Percentiles rank a stretch among this genome's conserved stretches.
These are phyloP conservation scores for Drosera capensis DNA, from an alignment of 148 eudicot genomes.

Conservation along the genomic window DNA sequence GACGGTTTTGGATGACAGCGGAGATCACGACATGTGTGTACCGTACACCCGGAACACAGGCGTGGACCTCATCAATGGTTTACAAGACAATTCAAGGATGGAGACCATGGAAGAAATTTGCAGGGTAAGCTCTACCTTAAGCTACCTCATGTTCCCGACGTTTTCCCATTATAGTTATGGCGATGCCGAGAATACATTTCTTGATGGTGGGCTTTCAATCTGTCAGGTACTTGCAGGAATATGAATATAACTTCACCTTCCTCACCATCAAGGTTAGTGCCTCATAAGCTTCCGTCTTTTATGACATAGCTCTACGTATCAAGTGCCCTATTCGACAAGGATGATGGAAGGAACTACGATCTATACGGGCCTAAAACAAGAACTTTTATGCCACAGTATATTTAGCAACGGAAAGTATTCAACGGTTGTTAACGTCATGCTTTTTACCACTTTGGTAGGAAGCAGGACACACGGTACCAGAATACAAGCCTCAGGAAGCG, in stretches of 20 bases:
- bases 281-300: too few species aligned
- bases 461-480: too few species aligned
- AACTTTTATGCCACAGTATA: too few species aligned
- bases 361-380: too few species aligned
- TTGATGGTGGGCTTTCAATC: not conserved
- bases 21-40: slow-evolving; percentile 25
- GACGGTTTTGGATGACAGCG: slow-evolving; percentile 6
- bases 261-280: slow-evolving; percentile 22
- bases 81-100: slow-evolving; percentile 17
- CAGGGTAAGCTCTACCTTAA: slow-evolving; percentile 11
- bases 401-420: too few species aligned
- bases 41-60: slow-evolving; percentile 18
- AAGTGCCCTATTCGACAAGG: too few species aligned
- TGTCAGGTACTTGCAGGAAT: slow-evolving; percentile 17
- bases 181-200: not conserved
- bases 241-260: slow-evolving; percentile 21
- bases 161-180: not conserved
- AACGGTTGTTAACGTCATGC: too few species aligned
- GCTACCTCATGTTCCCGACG: not conserved
- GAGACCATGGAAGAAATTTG: slow-evolving; percentile 18
- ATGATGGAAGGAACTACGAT: too few species aligned
- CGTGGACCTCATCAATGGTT: slow-evolving; percentile 19
- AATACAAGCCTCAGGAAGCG: too few species aligned
- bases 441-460: too few species aligned
- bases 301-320: too few species aligned